phyloP scores from a whole-genome alignment of 2,329 filamentous ascomycete species.

The Aspergillus novoparasiticus region DNA sequence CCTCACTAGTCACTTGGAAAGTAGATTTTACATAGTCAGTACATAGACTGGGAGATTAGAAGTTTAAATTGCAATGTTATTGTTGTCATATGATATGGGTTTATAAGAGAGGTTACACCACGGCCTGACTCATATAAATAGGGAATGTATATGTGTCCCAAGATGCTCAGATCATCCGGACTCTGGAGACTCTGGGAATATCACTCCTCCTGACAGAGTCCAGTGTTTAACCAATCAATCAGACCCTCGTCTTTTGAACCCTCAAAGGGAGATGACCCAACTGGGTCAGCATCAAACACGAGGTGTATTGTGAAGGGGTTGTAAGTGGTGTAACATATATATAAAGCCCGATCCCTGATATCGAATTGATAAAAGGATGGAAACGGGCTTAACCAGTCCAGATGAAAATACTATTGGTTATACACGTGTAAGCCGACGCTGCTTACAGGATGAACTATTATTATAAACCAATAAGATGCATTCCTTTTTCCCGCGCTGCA shows the following conservation, averaged over 20 bases:
- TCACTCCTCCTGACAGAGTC: not conserved
- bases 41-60: not conserved
- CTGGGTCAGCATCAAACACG: not conserved
- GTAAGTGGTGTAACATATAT: not conserved
- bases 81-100: too few relatives aligned
- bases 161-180: not conserved
- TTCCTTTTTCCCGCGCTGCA: not conserved
- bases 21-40: not conserved
- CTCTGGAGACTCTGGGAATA: not conserved
- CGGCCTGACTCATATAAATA: too few relatives aligned
- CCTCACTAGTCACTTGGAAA: conserved; percentile 18
- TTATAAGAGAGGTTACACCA: too few relatives aligned
- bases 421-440: not conserved
- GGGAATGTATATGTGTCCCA: not conserved
- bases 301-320: not conserved
- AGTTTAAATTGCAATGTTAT: too few relatives aligned
- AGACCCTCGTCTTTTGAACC: not conserved
- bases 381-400: not conserved
- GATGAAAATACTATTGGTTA: not conserved
- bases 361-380: not conserved
- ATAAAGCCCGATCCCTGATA: not conserved
- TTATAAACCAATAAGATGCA: not conserved
- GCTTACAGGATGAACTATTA: not conserved
- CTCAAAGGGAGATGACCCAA: too few relatives aligned
- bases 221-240: too few relatives aligned